Evolutionary conservation across 169 alveolate genomes (phyloP).

Genomic region (Theileria sp.): DNA sequence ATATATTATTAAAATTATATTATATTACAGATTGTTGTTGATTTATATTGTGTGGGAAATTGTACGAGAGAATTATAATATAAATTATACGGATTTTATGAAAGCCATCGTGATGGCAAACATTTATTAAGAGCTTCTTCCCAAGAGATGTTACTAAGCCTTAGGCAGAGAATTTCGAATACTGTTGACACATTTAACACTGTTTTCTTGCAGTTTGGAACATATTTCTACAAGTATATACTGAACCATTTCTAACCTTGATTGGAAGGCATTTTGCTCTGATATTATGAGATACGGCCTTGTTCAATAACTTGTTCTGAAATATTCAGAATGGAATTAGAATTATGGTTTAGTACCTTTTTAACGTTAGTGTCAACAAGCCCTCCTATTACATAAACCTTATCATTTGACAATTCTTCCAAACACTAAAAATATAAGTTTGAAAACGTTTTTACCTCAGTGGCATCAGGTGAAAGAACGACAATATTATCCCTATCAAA

Average conservation of each 20-base stretch:
- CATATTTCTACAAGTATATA: constrained; percentile 33
- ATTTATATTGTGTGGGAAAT: not conserved
- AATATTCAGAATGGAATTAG: not conserved
- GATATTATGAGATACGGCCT: constrained; percentile 40
- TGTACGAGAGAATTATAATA: not conserved
- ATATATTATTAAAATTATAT: not conserved
- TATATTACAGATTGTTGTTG: not conserved
- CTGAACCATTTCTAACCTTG: constrained; percentile 13
- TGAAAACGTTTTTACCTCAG: constrained; percentile 6
- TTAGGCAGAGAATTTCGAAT: constrained; percentile 41
- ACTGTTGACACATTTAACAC: constrained; percentile 60
- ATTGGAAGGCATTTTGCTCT: constrained; percentile 38
- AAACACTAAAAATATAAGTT: not conserved
- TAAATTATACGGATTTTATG: not conserved
- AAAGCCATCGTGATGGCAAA: constrained; percentile 30
- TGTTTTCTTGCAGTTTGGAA: constrained; percentile 56
- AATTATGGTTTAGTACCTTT: constrained; percentile 11
- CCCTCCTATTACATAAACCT: constrained; percentile 63
- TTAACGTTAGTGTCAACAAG: constrained; percentile 57
- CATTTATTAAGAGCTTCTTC: constrained; percentile 52
- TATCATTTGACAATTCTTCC: constrained; percentile 41
- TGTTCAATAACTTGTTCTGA: constrained; percentile 28
- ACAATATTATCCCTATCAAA: constrained; percentile 30
- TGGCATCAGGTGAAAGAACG: constrained; percentile 67
- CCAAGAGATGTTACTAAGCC: constrained; percentile 55